Evolutionary conservation across 495 filamentous ascomycete species (phyloP), one percentile per base, ranked within the genome.

Genomic region (Aspergillus egyptiacus): DNA sequence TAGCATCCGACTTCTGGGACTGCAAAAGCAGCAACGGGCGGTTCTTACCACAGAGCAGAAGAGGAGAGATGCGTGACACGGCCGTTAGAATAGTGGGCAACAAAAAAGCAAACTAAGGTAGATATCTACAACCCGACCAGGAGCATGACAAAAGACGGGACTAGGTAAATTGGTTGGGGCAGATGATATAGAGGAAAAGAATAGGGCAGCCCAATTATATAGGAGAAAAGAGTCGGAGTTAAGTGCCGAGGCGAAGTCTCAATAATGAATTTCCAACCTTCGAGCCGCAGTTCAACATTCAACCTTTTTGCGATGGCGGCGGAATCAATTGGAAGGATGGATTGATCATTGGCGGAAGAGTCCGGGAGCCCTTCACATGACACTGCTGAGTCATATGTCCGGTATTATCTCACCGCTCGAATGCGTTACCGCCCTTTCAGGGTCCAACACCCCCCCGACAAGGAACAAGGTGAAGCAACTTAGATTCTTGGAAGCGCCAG

Each of bases 21-120:
- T 11, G 33, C 23, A 11, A 27, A 13, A 51, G n/a, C n/a, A 13
- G 18, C 13, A n/a, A 19, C 3, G 25, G 4, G 2, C 13, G 5
- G n/a, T 30, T 20, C 39, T 37, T 44, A 51, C 48, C 22, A 43
- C 31, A 25, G 30, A 51, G 28, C 13, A n/a, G 38, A 23, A 20
- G 31, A 44, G 17, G 18, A 44, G 31, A 20, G 22, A 17, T 42
- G 34, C 33, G 42, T 55, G 48, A 57, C 50, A 54, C 50, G 57
- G 50, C 30, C 32, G 48, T 44, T 19, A 27, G 39, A 15, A n/a
- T n/a, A 30, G 27, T 37, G 15, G 18, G 46, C 33, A 30, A 39
- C 33, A 2, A 37, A 22, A 44, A 39, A 19, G 49, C 25, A 25
- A 39, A 53, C 27, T 19, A 31, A n/a, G n/a, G n/a, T n/a, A n/a